Evolutionary conservation across 2,329 filamentous ascomycete genomes (phyloP).

Genomic region (Botrytis tulipae): DNA sequence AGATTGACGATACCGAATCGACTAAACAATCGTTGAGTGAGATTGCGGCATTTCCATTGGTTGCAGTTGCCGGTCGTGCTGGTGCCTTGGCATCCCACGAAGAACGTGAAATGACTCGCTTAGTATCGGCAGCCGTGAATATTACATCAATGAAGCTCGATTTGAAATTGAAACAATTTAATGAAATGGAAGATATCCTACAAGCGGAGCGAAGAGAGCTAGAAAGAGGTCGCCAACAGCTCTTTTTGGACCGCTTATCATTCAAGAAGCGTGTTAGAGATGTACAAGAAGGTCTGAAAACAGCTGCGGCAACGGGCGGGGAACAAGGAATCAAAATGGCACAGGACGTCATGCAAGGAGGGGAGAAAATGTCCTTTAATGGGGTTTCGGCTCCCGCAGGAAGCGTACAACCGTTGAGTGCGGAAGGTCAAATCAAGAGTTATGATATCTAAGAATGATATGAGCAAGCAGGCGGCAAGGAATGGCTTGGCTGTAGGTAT

Average conservation of each 20-base stretch:
- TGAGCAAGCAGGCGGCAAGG: slow-evolving; percentile 16
- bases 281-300: slow-evolving; percentile 72
- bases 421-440: slow-evolving; percentile 53
- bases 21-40: slow-evolving; percentile 48
- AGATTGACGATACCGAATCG: slow-evolving; percentile 57
- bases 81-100: slow-evolving; percentile 91
- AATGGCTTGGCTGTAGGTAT: slow-evolving; percentile 20
- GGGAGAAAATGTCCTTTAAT: slow-evolving; percentile 54
- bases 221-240: slow-evolving; percentile 84
- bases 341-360: slow-evolving; percentile 36
- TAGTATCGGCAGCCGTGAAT: slow-evolving; percentile 90
- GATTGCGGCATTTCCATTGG: slow-evolving; percentile 77
- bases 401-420: slow-evolving; percentile 54
- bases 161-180: slow-evolving; percentile 92
- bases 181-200: slow-evolving; percentile 89
- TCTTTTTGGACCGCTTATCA: slow-evolving; percentile 86
- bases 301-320: slow-evolving; percentile 43
- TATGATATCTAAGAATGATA: slow-evolving; percentile 36
- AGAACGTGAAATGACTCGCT: slow-evolving; percentile 91
- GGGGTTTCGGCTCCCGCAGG: slow-evolving; percentile 42
- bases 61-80: slow-evolving; percentile 79
- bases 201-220: slow-evolving; percentile 91
- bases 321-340: slow-evolving; percentile 40
- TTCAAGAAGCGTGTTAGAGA: slow-evolving; percentile 87
- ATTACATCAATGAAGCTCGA: slow-evolving; percentile 94